Evolutionary conservation across 192 early-diverging fungal genomes (phyloP), one percentile per base, ranked within the genome.

Genomic region (Coemansia nantahalensis): DNA sequence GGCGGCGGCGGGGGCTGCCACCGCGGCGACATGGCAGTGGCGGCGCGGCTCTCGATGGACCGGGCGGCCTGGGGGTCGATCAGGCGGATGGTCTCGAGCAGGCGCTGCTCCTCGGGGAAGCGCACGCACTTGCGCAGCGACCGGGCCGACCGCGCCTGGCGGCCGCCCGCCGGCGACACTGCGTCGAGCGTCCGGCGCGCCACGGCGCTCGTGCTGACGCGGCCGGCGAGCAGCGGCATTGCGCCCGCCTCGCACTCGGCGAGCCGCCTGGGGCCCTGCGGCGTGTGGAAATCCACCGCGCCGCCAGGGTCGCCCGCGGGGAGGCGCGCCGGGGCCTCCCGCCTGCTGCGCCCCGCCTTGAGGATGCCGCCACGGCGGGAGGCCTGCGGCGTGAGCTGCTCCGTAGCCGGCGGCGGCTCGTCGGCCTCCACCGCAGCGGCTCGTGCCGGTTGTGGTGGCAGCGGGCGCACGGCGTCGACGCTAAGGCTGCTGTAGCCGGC

Each of bases 51-150:
- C 34, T 77, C 57, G 48, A 61, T 61, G 8, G 62, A 58, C 47
- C 59, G 53, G 11, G 62, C 62, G 16, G 47, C 41, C 5, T 30
- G 41, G 17, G 74, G 74, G 26, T 77, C 67, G n/a, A 70, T 53
- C 26, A 70, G 19, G 10, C 66, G 54, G 24, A 77, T 77, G 23
- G 66, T 77, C 47, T 69, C 62, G n/a, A 77, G 62, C 51, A 70
- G 42, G 6, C 62, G 47, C 39, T 48, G 40, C 38, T 77, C 67
- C 33, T 70, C 74, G 3, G 74, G 74, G 26, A 77, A 77, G 26
- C 67, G 57, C 50, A 77, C 74, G 4, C 48, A 39, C 48, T 77
- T 77, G 13, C 64, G 45, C 3, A 51, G 18, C 12, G 51, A 42
- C 6, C 43, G 15, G 11, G 53, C 37, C 11, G 56, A 45, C 31